These are phyloP conservation scores for Candida nanaspora DNA, from an alignment of 805 yeast species.

Conservation along the genomic window DNA sequence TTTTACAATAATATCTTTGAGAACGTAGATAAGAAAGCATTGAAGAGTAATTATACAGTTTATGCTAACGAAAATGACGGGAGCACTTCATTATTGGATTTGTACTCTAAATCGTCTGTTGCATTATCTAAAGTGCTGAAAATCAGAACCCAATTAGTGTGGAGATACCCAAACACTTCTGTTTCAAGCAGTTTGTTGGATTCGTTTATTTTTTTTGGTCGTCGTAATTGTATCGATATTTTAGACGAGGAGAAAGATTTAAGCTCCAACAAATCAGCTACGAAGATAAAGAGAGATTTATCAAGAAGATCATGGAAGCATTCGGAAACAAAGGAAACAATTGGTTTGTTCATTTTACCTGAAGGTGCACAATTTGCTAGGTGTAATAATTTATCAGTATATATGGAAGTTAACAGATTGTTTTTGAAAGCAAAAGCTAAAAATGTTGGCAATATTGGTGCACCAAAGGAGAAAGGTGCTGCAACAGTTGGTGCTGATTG, in stretches of 20 bases:
- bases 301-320: conserved; percentile 93
- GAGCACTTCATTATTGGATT: conserved; percentile 51
- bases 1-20: conserved; percentile 71
- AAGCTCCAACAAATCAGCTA: conserved; percentile 38
- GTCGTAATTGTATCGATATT: conserved; percentile 43
- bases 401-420: conserved; percentile 83
- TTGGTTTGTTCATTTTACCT: conserved; percentile 69
- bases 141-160: conserved; percentile 78
- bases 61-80: conserved; percentile 45
- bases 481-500: conserved; percentile 89
- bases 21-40: conserved; percentile 67
- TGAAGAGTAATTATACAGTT: conserved; percentile 61
- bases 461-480: conserved; percentile 41
- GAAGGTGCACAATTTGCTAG: conserved; percentile 64
- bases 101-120: conserved; percentile 61
- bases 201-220: conserved; percentile 64
- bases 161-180: conserved; percentile 77
- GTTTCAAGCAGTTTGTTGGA: conserved; percentile 74
- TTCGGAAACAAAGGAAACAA: conserved; percentile 44
- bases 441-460: conserved; percentile 9
- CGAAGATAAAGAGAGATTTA: conserved; percentile 72
- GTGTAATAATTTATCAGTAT: conserved; percentile 70
- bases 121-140: conserved; percentile 65
- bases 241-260: conserved; percentile 31
- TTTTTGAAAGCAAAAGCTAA: conserved; percentile 60